Base-by-base conservation (phyloP, 768 basidiomycete species). In the Trametes coccinea region DNA sequence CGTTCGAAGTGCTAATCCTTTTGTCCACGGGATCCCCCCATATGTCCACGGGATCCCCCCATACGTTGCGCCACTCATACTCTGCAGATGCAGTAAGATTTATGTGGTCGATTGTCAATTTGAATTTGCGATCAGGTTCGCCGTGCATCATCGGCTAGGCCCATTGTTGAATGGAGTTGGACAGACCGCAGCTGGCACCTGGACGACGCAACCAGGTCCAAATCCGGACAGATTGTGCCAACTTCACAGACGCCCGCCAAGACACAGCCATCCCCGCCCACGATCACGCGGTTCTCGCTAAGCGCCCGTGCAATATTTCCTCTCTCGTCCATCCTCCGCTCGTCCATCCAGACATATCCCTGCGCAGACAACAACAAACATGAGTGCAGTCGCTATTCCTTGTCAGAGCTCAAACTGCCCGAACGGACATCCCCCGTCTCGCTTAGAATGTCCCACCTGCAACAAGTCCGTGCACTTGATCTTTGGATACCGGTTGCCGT, bases 361-460 rank as follows among this genome's bases (percentile, higher is more conserved):
- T 37, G 34, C 34, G 34, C 5, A 37, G 11, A 37, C 34, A 37
- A 22, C 44, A 44, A 55, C 54, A 39, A 16, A 52, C 9, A 82
- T 81, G 80, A 78, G 66, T 66, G 70, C 78, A 11, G 66, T 71
- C 17, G 73, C 73, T 16, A 71, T 85, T 50, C 61, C 73, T 55
- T 93, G 91, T 74, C 90, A 92, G 71, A 91, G 87, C 73, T 72
- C 82, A 6, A 75, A 74, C 37, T 93, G 91, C 72, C 82, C 83
- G 17, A 91, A 92, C 61, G 92, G 90, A 41, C 89, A 93, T 67
- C 93, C 93, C 2, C 85, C 88, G 4, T 93, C 93, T 29, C 81
- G 84, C 29, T 80, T 98, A 11, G 95, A 97, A 75, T 98, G 34
- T 11, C 34, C 34, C 2, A 37, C 92, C 6, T 98, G 95, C 77